Evolutionary conservation across 345 rosid genomes (phyloP), one percentile per base, ranked within the genome.

Genomic region (Corchorus olitorius): DNA sequence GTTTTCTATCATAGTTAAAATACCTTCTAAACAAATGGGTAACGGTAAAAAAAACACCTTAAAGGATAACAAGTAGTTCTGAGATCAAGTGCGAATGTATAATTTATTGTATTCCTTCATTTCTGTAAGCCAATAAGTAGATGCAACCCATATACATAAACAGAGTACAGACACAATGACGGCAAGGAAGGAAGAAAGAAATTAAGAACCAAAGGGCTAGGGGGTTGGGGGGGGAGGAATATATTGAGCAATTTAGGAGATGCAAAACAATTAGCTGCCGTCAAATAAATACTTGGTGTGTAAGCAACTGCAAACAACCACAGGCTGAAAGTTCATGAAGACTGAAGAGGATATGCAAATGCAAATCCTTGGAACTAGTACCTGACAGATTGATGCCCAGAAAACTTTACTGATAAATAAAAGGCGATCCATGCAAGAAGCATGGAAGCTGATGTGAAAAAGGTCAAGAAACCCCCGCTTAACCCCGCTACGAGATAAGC

Each of bases 391-490:
- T 81, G 83, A 77, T 53, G 80, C 77, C 88, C 89, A 80, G 72
- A 83, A 49, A 83, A 84, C 81, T 87, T 89, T 76, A 78, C 70
- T 50, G 88, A 82, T 10, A 84, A n/a, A 78, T 85, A 77, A 81
- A 87, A 92, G 80, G 78, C 78, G 75, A 90, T 86, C 99, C 99
- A 91, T 16, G 94, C 89, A 74, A 86, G 83, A 79, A 93, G 88
- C 99, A 96, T 93, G 65, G 83, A 89, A 75, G 86, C 79, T 13
- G 89, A 86, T 62, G 86, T 63, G 43, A 62, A 71, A 80, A 93
- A 92, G 41, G 92, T 86, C 87, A 94, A 60, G 82, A 96, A 96
- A 76, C 98, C 99, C 72, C 99, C 98, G 84, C 84, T 86, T 76
- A 92, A 86, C 76, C 97, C 98, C 81, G 94, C 88, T 3, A 84